Base-by-base conservation (phyloP, 768 basidiomycete species). In the Mycena rebaudengoi region DNA sequence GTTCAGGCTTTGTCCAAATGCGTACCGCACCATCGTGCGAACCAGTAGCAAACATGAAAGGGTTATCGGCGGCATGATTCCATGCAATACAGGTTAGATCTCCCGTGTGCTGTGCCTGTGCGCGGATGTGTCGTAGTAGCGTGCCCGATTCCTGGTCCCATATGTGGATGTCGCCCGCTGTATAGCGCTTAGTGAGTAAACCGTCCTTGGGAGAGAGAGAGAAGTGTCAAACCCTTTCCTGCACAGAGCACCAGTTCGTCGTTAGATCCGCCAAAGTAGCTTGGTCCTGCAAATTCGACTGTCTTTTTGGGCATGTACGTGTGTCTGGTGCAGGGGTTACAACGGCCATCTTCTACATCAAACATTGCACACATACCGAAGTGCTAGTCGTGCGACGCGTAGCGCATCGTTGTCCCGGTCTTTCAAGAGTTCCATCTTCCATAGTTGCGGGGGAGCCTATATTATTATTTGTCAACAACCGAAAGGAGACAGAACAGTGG, bases 111-210 rank as follows among this genome's bases (percentile, higher is more conserved):
- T 85, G 82, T 14, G 78, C 79, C 70, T 88, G 89, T 28, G 87
- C 83, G 14, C 84, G 86, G 67, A 95, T 83, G 65, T 88, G 84
- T 64, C 92, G 91, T 3, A 95, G 79, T 1, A 92, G 78, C 8
- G 86, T 82, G 6, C 86, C 93, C 12, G 90, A 90, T 76, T 94
- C 91, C 62, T 88, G 86, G 70, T 95, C 93, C 93, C 93, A 95
- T 13, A 94, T 91, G 70, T 92, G 89, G 14, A 95, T 88, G 69
- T 93, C 91, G 5, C 93, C 93, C 63, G 85, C 92, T 93, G 62
- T 33, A 23, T 44, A 43, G 66, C 41, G 29, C 51, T 14, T 49
- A 49, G 26, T 37, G 21, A 56, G 25, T 21, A 23, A 37, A 45
- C 25, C 58, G 33, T 39, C 58, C 5, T 39, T 28, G 5, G 40